Evolutionary conservation across 257 asterid genomes (phyloP), one percentile per base, ranked within the genome.

Genomic region (Solanum tacnaense): DNA sequence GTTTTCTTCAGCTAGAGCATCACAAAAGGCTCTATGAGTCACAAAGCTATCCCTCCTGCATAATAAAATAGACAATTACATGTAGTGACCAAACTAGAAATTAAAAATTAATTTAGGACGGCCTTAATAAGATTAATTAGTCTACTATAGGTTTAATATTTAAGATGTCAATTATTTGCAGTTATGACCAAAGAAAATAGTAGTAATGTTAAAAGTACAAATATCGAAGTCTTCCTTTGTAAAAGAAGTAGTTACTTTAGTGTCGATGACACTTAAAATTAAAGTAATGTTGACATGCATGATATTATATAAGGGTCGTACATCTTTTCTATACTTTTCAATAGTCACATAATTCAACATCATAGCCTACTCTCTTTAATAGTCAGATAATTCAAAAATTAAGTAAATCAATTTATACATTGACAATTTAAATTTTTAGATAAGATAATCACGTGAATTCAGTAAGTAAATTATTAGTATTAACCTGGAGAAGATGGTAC

Each of bases 11-110:
- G 84, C 72, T 13, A 86, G 52, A 36, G 88, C 88, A 49, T 86
- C 84, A 86, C 88, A 86, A 65, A 86, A 86, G 25, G 88, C 88
- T 73, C 88, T 73, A 20, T 86, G 88, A 25, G 88, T 86, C 16
- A 86, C 18, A 65, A 86, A 86, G 46, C 88, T 86, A 72, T 86
- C 88, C 70, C 49, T 86, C 84, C 88, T 86, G 88, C 32, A 70
- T 18, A 4, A 46, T 41, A 31, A 46, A 27, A 27, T 79, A 58
- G 72, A 13, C 29, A 39, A 86, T 39, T 27, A 13, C 71, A 15
- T 5, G 27, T 20, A 86, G 9, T 25, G 20, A 67, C 27, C 49
- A 13, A 35, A 29, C 11, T 23, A 79, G 65, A 18, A 15, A 44
- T 7, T 25, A 13, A 39, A 44, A 41, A 76, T 76, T 39, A 76